Evolutionary conservation across 1,284 basidiomycete genomes (phyloP).

Genomic region (Cryptococcus deneoformans): DNA sequence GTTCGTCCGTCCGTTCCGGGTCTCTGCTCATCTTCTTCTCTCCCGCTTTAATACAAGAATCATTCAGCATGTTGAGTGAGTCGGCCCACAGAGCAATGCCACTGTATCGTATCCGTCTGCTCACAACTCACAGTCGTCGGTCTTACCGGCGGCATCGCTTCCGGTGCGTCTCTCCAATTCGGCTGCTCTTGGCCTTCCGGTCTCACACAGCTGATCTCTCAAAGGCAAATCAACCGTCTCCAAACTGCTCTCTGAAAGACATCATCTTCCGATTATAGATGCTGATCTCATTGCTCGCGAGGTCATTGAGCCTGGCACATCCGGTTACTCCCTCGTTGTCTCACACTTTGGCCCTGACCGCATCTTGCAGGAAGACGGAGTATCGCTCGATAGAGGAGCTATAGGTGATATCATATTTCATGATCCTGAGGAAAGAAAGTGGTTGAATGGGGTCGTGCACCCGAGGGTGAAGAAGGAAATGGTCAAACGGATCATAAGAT

Average conservation of each 20-base stretch:
- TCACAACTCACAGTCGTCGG: slow-evolving; percentile 69
- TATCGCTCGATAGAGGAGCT: slow-evolving; percentile 70
- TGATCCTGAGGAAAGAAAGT: slow-evolving; percentile 66
- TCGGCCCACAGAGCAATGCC: too few species aligned
- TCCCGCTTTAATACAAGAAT: not conserved
- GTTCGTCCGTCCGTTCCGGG: not conserved
- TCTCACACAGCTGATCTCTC: slow-evolving; percentile 1
- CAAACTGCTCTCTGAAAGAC: slow-evolving; percentile 57
- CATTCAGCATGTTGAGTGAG: not conserved
- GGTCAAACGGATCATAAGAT: slow-evolving; percentile 63
- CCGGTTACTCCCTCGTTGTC: slow-evolving; percentile 66
- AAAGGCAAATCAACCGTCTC: slow-evolving; percentile 83
- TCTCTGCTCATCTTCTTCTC: not conserved
- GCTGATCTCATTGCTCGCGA: slow-evolving; percentile 86
- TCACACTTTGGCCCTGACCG: slow-evolving; percentile 64
- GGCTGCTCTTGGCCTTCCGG: not conserved
- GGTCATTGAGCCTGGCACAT: slow-evolving; percentile 82
- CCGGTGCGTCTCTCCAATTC: slow-evolving; percentile 54
- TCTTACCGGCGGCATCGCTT: slow-evolving; percentile 94
- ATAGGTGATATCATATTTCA: slow-evolving; percentile 84
- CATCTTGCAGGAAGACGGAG: slow-evolving; percentile 65
- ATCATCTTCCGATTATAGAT: slow-evolving; percentile 78
- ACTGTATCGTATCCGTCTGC: too few species aligned
- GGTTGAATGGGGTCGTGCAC: slow-evolving; percentile 83
- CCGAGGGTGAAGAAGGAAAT: slow-evolving; percentile 79